Conservation (phyloP, 2,329 filamentous ascomycete species). For the Talaromyces sp. region DNA sequence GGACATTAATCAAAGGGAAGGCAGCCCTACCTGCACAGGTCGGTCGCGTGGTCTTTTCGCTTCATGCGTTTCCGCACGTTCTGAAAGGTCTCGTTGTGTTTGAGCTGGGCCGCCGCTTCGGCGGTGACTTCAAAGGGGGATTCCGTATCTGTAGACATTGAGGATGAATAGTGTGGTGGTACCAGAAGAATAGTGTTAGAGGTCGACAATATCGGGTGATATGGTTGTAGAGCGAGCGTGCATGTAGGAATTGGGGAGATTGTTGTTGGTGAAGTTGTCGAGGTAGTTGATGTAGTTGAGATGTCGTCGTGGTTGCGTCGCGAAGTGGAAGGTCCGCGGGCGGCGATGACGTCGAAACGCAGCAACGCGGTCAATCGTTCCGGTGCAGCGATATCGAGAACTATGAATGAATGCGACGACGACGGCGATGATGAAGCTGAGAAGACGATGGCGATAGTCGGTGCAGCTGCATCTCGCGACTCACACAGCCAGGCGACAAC, state of each 20-base stretch:
- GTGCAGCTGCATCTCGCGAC: not conserved
- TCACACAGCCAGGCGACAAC: not conserved
- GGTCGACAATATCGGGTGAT: not conserved
- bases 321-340: not conserved
- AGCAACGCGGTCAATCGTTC: not conserved
- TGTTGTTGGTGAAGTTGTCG: not conserved
- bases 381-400: not conserved
- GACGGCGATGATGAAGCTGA: not conserved
- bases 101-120: constrained; percentile 24
- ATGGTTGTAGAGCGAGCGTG: not conserved
- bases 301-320: too few relatives aligned
- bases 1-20: not conserved
- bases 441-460: not conserved
- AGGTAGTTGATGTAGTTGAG: not conserved
- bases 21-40: constrained; percentile 23
- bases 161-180: not conserved
- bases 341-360: not conserved
- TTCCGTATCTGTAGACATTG: constrained; percentile 11
- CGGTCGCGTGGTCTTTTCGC: constrained; percentile 30
- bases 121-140: constrained; percentile 31
- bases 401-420: not conserved
- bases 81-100: constrained; percentile 29
- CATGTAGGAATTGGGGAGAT: not conserved
- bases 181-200: not conserved
- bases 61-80: constrained; percentile 28